A percentile compares a stretch with the other conserved stretches of the same genome.
Evolutionary conservation across 768 basidiomycete species (phyloP).

Genomic region (Boletus pseudopeckii): DNA sequence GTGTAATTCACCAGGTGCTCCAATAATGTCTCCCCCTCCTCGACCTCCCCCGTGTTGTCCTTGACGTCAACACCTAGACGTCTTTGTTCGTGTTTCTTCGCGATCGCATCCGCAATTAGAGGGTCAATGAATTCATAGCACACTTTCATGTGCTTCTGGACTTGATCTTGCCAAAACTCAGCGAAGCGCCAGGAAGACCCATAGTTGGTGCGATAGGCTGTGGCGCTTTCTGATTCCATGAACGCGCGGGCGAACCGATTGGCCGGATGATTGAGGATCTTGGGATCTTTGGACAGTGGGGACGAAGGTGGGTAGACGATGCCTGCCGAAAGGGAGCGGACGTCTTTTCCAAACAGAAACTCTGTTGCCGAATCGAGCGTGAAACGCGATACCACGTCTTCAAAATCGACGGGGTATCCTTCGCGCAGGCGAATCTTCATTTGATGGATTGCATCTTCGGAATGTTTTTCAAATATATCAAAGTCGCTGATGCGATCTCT

Average conservation of each 20-base stretch:
- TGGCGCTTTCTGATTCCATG: constrained; percentile 22
- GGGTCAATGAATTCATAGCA: constrained; percentile 53
- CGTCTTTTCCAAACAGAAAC: constrained; percentile 52
- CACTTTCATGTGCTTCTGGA: constrained; percentile 42
- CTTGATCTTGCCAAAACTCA: constrained; percentile 51
- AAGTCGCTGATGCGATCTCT: constrained; percentile 52
- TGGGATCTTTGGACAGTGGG: constrained; percentile 5
- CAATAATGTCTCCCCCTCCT: constrained; percentile 29
- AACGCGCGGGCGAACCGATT: constrained; percentile 48
- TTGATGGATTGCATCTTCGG: constrained; percentile 43
- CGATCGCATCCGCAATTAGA: no score
- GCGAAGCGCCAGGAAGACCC: constrained; percentile 26
- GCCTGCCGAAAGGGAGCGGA: constrained; percentile 44
- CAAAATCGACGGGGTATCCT: constrained; percentile 56
- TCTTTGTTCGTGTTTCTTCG: no score
- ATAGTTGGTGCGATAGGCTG: no score
- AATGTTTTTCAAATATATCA: constrained; percentile 51
- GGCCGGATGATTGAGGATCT: constrained; percentile 31
- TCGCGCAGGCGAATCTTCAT: constrained; percentile 40
- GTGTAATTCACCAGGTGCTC: constrained; percentile 30
- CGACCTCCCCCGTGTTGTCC: neutral
- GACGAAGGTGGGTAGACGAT: constrained; percentile 45
- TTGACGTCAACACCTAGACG: neutral
- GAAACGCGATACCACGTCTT: constrained; percentile 54
- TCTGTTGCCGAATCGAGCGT: constrained; percentile 59